Evolutionary conservation across 2,329 filamentous ascomycete species (phyloP).

Genomic region (Fusarium anguioides): DNA sequence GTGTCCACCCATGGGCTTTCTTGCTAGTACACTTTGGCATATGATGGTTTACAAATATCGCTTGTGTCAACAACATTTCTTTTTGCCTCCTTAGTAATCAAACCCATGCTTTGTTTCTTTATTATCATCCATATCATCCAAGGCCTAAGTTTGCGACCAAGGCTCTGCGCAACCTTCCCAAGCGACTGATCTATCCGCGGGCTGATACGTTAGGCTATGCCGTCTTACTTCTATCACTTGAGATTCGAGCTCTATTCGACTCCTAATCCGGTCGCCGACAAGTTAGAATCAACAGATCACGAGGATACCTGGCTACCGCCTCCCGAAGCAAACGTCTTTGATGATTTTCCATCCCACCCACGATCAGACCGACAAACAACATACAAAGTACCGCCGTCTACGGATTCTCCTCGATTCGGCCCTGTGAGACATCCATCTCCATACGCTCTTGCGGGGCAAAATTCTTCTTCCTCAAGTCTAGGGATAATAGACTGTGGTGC

Average conservation of each 20-base stretch:
- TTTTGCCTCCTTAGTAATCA: slow-evolving; percentile 40
- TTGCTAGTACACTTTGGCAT: slow-evolving; percentile 3
- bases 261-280: slow-evolving; percentile 49
- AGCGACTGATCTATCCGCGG: neutral
- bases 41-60: slow-evolving; percentile 30
- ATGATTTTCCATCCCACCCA: slow-evolving; percentile 64
- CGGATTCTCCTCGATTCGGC: neutral
- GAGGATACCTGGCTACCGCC: slow-evolving; percentile 63
- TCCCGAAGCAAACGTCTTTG: slow-evolving; percentile 63
- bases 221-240: slow-evolving; percentile 73
- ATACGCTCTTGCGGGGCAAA: neutral
- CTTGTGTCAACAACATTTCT: slow-evolving; percentile 13
- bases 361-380: slow-evolving; percentile 43
- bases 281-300: slow-evolving; percentile 17
- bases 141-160: neutral
- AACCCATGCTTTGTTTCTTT: neutral
- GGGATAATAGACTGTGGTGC: slow-evolving; percentile 64
- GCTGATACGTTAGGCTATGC: slow-evolving; percentile 57
- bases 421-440: slow-evolving; percentile 1
- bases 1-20: neutral
- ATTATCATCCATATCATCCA: neutral
- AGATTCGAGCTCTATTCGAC: slow-evolving; percentile 72
- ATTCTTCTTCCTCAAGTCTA: slow-evolving; percentile 30
- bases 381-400: slow-evolving; percentile 19
- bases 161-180: neutral